Evolutionary conservation across 2,329 filamentous ascomycete species (phyloP), one percentile per base, ranked within the genome.

Genomic region (Hypoxylon sp.): DNA sequence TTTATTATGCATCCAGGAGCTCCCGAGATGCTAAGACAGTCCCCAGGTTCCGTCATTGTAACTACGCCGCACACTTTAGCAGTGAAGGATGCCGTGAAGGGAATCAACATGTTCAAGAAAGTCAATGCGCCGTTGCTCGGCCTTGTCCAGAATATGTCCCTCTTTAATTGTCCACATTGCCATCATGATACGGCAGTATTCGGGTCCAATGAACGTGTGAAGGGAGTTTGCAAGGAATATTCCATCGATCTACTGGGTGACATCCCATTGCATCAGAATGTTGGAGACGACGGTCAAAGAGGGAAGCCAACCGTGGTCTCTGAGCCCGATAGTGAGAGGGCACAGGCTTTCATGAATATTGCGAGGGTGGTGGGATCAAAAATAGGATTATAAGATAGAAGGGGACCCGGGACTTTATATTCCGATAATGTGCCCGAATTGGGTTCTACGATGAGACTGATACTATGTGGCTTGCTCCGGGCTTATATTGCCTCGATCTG

Each of bases 11-110:
- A 58, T 17, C 60, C 70, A 35, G 10, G 37, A 26, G 11, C 2
- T 24, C 31, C 5, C 33, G 26, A 11, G 6, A n/a, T 48, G 42
- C 66, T 76, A 37, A 75, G 55, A 31, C 5, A 19, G 5, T 2
- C 10, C 17, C 5, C 39, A 92, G 90, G 92, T 17, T 91, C 93
- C 0, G 84, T 98, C 14, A 93, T 99, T 37, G 90, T 99, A 1
- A 96, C 94, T 0, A 99, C 96, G 0, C 96, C 96, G 2, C 96
- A 99, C 79, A 94, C 97, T 57, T 88, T 99, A 29, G 94, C 95
- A 1, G 88, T 98, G 1, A 94, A 95, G 74, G 96, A 99, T 76
- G 95, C 96, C 0, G 87, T 97, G 19, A 94, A 96, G 74, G 96
- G 96, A 2, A 91, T 98, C 70, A 92, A 93, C 74, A 94, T 99